Evolutionary conservation across 1,284 basidiomycete species (phyloP), one percentile per base, ranked within the genome.

Genomic region (Ustilago vetiveriae): DNA sequence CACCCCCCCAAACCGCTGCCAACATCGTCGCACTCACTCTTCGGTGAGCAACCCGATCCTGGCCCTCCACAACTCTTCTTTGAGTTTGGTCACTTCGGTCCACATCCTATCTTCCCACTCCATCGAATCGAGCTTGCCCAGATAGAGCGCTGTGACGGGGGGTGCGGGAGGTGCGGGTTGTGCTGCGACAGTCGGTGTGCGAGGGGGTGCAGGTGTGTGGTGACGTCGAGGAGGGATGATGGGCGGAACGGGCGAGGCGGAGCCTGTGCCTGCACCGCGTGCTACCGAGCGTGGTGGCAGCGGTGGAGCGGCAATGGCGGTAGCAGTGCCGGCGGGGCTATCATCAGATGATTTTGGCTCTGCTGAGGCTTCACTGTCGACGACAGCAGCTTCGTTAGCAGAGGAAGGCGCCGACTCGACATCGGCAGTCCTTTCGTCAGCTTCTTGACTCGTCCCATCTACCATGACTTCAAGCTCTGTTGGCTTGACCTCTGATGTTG

Each of bases 91-190:
- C 11, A 77, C 42, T 50, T 79, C 75, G 36, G 64, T 63, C 72
- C 75, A 79, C 58, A 71, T 69, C 55, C 59, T 70, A 39, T 79
- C 76, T 39, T 79, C 76, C 76, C 75, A 78, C 22, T 58, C 63
- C 56, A 76, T 49, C 3, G 43, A 30, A 14, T 59, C 69, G 10
- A 56, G 42, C n/a, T 55, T 62, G 42, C 52, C 51, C 9, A 65
- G 33, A 14, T 47, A 60, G 29, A 72, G 45, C 5, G 53, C 55
- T 16, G 62, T 52, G 29, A 39, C 36, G 4, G 50, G 44, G 11
- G 58, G 19, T 22, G 37, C 14, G 8, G 36, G 43, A 24, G 27
- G 22, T 27, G 33, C 21, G 4, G 30, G 23, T 29, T 6, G 7
- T 7, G 27, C 27, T 29, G 27, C 17, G 27, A 29, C 17, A 10